These are phyloP conservation scores for Moringa oleifera DNA, from an alignment of 345 rosid species.

Conservation along the genomic window DNA sequence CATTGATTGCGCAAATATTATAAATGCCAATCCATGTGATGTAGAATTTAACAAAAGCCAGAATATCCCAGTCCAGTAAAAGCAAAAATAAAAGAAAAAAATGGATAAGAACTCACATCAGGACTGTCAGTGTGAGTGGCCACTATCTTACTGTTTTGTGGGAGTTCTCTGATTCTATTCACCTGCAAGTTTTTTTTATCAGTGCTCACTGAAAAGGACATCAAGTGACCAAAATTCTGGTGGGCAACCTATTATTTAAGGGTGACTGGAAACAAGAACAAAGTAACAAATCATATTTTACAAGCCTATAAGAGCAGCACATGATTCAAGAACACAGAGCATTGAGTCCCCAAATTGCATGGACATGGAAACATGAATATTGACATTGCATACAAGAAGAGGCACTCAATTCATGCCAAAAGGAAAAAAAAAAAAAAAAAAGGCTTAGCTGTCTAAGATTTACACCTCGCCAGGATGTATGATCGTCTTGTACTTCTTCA, in stretches of 20 bases:
- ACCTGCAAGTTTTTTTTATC: conserved; percentile 49
- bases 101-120: conserved; percentile 59
- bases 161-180: conserved; percentile 97
- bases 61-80: not conserved
- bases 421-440: not conserved
- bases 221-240: not conserved
- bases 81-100: not conserved
- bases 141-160: conserved; percentile 83
- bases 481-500: conserved; percentile 96
- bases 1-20: not conserved
- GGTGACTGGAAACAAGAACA: not conserved
- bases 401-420: not conserved
- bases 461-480: conserved; percentile 99
- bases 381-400: not conserved
- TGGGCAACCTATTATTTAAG: not conserved
- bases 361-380: no score
- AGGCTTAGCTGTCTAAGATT: not conserved
- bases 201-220: not conserved
- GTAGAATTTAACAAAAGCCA: not conserved
- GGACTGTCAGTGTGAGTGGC: conserved; percentile 99
- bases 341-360: no score
- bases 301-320: no score
- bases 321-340: no score
- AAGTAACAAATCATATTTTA: no score
- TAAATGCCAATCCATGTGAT: not conserved